Percentiles rank a stretch among this genome's conserved stretches.
These are phyloP conservation scores for Xylaria bambusicola DNA, from an alignment of 495 filamentous ascomycete genomes.

Conservation along the genomic window DNA sequence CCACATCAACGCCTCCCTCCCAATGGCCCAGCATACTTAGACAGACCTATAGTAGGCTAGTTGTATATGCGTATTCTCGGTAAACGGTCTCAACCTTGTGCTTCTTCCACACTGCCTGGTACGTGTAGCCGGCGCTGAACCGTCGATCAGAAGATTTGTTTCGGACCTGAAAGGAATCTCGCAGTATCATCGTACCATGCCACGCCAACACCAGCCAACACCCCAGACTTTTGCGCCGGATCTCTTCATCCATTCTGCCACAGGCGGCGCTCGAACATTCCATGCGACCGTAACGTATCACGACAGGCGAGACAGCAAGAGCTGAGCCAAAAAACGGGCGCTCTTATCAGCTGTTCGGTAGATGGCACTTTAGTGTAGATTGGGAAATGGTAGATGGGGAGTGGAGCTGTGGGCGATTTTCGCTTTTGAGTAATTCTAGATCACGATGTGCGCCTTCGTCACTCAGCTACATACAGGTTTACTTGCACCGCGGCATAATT, in stretches of 20 bases:
- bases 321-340: constrained; percentile 8
- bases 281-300: constrained; percentile 14
- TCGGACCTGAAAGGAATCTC: neutral
- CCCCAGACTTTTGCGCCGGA: no score
- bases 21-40: neutral
- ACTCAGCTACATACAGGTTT: constrained; percentile 7
- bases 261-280: neutral
- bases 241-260: no score
- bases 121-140: no score
- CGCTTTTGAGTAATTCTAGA: neutral
- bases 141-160: neutral
- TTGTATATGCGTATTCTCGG: neutral
- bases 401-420: neutral
- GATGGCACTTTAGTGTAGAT: neutral
- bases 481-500: no score
- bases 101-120: no score
- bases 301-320: constrained; percentile 8
- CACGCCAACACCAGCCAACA: no score
- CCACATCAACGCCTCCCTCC: neutral
- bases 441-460: neutral
- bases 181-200: neutral
- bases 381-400: no score
- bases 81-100: no score
- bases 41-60: neutral
- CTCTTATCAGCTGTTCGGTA: constrained; percentile 2